These are phyloP conservation scores for Annulohypoxylon stygium DNA, from an alignment of 495 filamentous ascomycete species.

Conservation along the genomic window DNA sequence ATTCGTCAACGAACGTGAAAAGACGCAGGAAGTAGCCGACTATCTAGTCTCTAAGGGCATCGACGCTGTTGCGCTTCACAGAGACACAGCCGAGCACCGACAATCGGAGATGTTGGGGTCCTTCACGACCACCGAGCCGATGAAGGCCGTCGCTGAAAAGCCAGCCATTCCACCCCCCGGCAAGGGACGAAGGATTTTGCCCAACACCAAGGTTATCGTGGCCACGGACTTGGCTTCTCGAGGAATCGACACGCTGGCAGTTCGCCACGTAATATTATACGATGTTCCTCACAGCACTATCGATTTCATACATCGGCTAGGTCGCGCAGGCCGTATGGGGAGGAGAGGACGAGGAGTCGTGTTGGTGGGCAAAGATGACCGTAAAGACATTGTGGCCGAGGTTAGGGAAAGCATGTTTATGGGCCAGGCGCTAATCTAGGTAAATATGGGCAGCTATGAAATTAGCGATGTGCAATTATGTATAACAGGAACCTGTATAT, in stretches of 20 bases:
- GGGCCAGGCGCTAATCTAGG: constrained; percentile 84
- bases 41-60: constrained; percentile 88
- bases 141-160: constrained; percentile 49
- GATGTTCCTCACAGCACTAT: constrained; percentile 96
- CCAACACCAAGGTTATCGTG: constrained; percentile 90
- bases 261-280: constrained; percentile 90
- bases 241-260: constrained; percentile 94
- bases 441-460: constrained; percentile 6
- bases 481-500: constrained; percentile 24
- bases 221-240: constrained; percentile 92
- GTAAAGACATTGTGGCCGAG: constrained; percentile 90
- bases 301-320: constrained; percentile 96
- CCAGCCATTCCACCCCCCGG: constrained; percentile 26
- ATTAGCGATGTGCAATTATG: constrained; percentile 10
- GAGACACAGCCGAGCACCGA: constrained; percentile 80
- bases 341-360: constrained; percentile 90
- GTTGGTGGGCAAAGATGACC: constrained; percentile 87
- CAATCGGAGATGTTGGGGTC: constrained; percentile 78
- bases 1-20: constrained; percentile 97
- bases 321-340: constrained; percentile 92
- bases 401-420: constrained; percentile 95
- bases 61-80: constrained; percentile 82
- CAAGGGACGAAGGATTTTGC: constrained; percentile 52
- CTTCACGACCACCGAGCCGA: constrained; percentile 74
- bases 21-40: constrained; percentile 80